phyloP scores from a whole-genome alignment of 257 asterid genomes.

The Solanum chaucha region DNA sequence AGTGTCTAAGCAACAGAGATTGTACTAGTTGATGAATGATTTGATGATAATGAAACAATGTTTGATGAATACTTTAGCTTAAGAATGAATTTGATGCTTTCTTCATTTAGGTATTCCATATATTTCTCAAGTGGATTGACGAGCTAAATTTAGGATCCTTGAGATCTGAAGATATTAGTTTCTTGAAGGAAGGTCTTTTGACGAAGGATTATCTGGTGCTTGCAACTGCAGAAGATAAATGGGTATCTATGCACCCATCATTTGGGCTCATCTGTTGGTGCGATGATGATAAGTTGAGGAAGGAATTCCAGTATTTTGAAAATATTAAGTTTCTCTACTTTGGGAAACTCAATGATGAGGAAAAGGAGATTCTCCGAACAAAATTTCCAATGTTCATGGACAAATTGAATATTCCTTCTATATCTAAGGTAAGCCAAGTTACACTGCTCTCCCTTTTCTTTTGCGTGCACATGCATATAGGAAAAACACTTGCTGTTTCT shows the following conservation, averaged over 20 bases:
- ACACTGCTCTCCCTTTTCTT: background rate
- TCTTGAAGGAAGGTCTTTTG: slow-evolving; percentile 48
- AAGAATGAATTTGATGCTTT: background rate
- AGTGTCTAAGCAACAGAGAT: background rate
- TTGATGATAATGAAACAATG: background rate
- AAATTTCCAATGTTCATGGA: slow-evolving; percentile 41
- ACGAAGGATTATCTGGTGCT: slow-evolving; percentile 56
- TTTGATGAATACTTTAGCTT: background rate
- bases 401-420: slow-evolving; percentile 58
- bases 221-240: slow-evolving; percentile 82
- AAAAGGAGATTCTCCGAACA: slow-evolving; percentile 32
- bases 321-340: slow-evolving; percentile 61
- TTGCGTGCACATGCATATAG: background rate
- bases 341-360: slow-evolving; percentile 47
- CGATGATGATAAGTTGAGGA: slow-evolving; percentile 54
- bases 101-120: slow-evolving; percentile 50
- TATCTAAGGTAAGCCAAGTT: slow-evolving; percentile 53
- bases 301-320: slow-evolving; percentile 52
- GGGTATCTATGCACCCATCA: slow-evolving; percentile 82
- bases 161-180: slow-evolving; percentile 53
- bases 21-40: background rate
- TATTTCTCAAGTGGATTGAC: slow-evolving; percentile 66
- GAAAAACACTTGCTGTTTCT: background rate
- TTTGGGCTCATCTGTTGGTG: slow-evolving; percentile 87
- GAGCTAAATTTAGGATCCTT: slow-evolving; percentile 56